Base-by-base conservation (phyloP, 2,329 filamentous ascomycete genomes). In the Paraconiothyrium sp. region DNA sequence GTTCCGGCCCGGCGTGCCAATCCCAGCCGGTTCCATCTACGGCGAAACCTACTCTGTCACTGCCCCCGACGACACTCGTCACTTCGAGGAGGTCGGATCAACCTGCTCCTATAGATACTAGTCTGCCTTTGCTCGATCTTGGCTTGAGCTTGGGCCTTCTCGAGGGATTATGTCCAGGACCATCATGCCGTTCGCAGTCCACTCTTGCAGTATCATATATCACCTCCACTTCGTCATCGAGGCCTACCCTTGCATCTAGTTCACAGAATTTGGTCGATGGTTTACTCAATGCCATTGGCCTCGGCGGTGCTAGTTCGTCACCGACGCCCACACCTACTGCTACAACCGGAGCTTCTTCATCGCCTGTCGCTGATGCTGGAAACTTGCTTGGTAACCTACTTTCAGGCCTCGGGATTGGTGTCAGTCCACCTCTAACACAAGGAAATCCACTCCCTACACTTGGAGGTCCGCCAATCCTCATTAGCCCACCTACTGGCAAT, bases 61-160 rank as follows among this genome's bases (percentile, higher is more conserved):
- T 39, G 14, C 49, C 32, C 11, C 48, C 34, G 14, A 55, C 43
- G 27, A 57, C 44, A 7, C 30, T 57, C 11, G n/a, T 39, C 34
- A 57, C 54, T 16, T 39, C 54, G 16, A 57, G 16, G 9, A 48
- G 30, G n/a, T 37, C 54, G 27, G 49, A 37, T 2, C 43, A n/a
- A 14, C 54, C 44, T 22, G 20, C 46, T 13, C 34, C 39, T 1
- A 37, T 57, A 24, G 27, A 57, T n/a, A 16, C 44, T 37, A 57
- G 43, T 9, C 2, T 22, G 2, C 44, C 54, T 8, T 37, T 48
- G 9, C 13, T 39, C 22, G 24, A 57, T 49, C 11, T 39, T 4
- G 44, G 39, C 34, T 22, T 57, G 20, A 57, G 54, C 34, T 30
- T 48, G n/a, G 54, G 54, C 4, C 27, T 57, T 2, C 30, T 57